phyloP scores from a whole-genome alignment of 2,329 filamentous ascomycete genomes.

The Pseudogymnoascus sp. region DNA sequence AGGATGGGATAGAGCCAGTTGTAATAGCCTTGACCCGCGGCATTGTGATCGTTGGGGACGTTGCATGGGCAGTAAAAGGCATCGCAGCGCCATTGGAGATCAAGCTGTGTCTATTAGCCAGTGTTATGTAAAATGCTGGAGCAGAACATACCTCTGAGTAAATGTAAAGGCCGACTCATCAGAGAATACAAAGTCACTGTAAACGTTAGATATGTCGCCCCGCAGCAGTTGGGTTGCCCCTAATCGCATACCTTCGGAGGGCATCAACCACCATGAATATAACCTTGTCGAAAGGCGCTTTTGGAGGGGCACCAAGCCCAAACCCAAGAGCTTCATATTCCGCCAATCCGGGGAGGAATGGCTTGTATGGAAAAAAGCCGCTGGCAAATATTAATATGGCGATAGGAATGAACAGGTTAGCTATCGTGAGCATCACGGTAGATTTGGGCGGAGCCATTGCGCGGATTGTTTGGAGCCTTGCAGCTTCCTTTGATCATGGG shows the following conservation, averaged over 20 bases:
- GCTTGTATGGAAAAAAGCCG: slow-evolving; percentile 97
- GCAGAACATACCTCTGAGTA: slow-evolving; percentile 64
- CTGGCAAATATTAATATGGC: slow-evolving; percentile 71
- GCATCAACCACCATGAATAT: slow-evolving; percentile 99
- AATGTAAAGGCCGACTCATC: slow-evolving; percentile 73
- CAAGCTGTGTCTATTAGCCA: slow-evolving; percentile 44
- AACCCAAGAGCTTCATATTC: slow-evolving; percentile 50
- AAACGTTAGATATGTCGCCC: slow-evolving; percentile 19
- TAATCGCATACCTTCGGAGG: slow-evolving; percentile 59
- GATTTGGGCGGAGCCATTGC: slow-evolving; percentile 21
- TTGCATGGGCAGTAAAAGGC: slow-evolving; percentile 90
- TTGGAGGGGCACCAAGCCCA: slow-evolving; percentile 48
- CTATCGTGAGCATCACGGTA: slow-evolving; percentile 43
- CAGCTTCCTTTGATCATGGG: slow-evolving; percentile 1
- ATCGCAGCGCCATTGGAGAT: slow-evolving; percentile 77
- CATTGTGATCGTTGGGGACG: slow-evolving; percentile 98
- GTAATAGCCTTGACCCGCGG: slow-evolving; percentile 95
- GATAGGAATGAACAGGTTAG: slow-evolving; percentile 70
- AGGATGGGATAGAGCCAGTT: slow-evolving; percentile 95
- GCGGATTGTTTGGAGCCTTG: background rate
- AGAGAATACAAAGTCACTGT: slow-evolving; percentile 86
- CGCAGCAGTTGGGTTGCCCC: background rate
- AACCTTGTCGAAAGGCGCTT: slow-evolving; percentile 74
- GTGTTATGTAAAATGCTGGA: slow-evolving; percentile 5
- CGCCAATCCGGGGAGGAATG: slow-evolving; percentile 79